Conservation (phyloP, 2,329 filamentous ascomycete species). For the Sporothrix mexicana region DNA sequence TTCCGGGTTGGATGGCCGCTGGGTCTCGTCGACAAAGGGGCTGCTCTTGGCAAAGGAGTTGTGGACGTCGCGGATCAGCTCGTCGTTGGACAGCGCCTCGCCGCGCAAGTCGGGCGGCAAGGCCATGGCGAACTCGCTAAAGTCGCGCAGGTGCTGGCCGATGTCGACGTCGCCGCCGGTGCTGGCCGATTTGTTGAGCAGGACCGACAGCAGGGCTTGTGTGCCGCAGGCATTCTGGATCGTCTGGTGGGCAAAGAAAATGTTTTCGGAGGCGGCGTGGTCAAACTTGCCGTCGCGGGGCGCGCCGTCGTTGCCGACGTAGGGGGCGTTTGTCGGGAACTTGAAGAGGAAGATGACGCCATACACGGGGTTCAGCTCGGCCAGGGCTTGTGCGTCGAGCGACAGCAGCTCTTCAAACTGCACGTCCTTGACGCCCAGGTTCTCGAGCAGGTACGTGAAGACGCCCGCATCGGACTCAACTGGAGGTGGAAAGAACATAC, state of each 20-base stretch:
- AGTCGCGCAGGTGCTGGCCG: conserved; percentile 72
- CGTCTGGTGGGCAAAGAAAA: conserved; percentile 96
- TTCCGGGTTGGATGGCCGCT: conserved; percentile 69
- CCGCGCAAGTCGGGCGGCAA: conserved; percentile 76
- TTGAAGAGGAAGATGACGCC: conserved; percentile 99
- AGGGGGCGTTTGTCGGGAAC: conserved; percentile 75
- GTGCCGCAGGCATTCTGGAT: conserved; percentile 99
- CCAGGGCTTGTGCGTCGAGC: conserved; percentile 77
- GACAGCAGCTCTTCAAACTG: conserved; percentile 97
- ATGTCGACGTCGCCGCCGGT: conserved; percentile 62
- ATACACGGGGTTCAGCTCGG: conserved; percentile 77
- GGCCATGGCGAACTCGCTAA: conserved; percentile 85
- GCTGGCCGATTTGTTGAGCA: conserved; percentile 72
- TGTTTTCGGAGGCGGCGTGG: conserved; percentile 70
- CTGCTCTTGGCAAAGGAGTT: conserved; percentile 89
- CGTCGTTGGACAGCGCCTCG: conserved; percentile 66
- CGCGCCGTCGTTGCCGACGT: conserved; percentile 62
- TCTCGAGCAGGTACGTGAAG: conserved; percentile 94
- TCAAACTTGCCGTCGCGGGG: conserved; percentile 86
- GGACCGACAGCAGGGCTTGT: conserved; percentile 88
- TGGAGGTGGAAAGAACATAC: too few relatives aligned
- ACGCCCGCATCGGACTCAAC: conserved; percentile 98
- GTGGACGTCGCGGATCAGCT: conserved; percentile 78
- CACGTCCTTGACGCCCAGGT: conserved; percentile 86
- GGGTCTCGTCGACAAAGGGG: conserved; percentile 92